Evolutionary conservation across 768 basidiomycete species (phyloP).

Genomic region (Amylocystis lapponica): DNA sequence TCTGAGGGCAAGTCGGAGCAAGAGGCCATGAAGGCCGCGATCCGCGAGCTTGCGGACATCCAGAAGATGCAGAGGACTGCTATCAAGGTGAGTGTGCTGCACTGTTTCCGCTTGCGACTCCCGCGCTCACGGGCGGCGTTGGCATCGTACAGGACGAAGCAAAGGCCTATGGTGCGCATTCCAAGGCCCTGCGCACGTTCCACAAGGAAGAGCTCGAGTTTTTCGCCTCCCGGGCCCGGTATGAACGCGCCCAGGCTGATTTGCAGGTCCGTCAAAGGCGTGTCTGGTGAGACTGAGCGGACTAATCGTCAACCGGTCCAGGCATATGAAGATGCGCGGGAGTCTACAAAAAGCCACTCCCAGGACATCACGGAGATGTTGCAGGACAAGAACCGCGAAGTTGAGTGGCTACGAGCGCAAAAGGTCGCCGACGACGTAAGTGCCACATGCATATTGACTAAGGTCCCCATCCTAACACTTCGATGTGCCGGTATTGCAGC

Average conservation of each 20-base stretch:
- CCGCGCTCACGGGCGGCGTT: too few relatives aligned
- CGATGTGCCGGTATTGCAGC: conserved; percentile 20
- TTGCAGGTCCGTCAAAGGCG: too few relatives aligned
- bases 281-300: background rate
- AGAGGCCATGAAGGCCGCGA: conserved; percentile 49
- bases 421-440: conserved; percentile 61
- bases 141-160: too few relatives aligned
- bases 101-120: too few relatives aligned
- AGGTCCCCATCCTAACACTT: background rate
- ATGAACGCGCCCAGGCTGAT: conserved; percentile 45
- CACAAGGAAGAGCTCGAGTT: conserved; percentile 61
- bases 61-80: conserved; percentile 66
- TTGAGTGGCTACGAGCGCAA: conserved; percentile 58
- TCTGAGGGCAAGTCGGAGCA: conserved; percentile 65
- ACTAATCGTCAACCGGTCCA: background rate
- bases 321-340: conserved; percentile 30
- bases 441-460: conserved; percentile 8
- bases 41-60: conserved; percentile 61
- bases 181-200: conserved; percentile 47
- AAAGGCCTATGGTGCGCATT: too few relatives aligned
- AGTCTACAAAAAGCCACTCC: conserved; percentile 46
- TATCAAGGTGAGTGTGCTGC: conserved; percentile 40
- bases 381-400: conserved; percentile 66
- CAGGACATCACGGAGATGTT: conserved; percentile 55
- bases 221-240: conserved; percentile 55